Base-by-base conservation (phyloP, 2,329 filamentous ascomycete genomes). In the Trichoderma semiorbis region DNA sequence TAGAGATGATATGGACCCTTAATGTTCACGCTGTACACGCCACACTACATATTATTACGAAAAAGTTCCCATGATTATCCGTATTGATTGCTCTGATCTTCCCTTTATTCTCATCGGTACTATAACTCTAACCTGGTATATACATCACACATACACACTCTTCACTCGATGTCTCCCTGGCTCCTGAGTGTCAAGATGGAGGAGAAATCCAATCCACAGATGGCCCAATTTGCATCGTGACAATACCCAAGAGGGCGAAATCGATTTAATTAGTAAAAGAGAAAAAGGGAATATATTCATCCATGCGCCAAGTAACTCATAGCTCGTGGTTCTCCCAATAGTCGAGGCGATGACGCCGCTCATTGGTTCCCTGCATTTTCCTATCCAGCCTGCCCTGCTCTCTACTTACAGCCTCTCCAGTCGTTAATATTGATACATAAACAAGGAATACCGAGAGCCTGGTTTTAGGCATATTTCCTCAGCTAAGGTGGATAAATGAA, bases 381-480 rank as follows among this genome's bases (percentile, higher is more conserved):
- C 69, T 60, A 30, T 60, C 69, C 69, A 60, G 61, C 34, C 53
- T 26, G 34, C 60, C 69, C 34, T 34, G 28, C 43, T 53, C 62
- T 66, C 28, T 60, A 67, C 53, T 30, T 43, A 34, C 69, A 39
- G 36, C 43, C 58, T 55, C n/a, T 30, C 66, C 50, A 24, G 28
- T 69, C 67, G 53, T 72, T 36, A 70, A 43, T 70, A 66, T 57
- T 55, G 36, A 72, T 72, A 68, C 57, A 72, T 47, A 43, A 47
- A 58, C 62, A 60, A 50, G 18, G 28, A 71, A 65, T n/a, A 30
- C 61, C 14, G 34, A 28, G 57, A 66, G 14, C 34, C 30, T 50
- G 6, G 6, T 26, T 63, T 78, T 73, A 81, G 28, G 75, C 78
- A 72, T 82, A 82, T 75, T 80, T 80, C 57, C 80, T 78, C 64